A percentile compares a stretch with the other conserved stretches of the same genome.
Evolutionary conservation across 345 rosid species (phyloP).

Genomic region (Eucalyptus pauciflora): DNA sequence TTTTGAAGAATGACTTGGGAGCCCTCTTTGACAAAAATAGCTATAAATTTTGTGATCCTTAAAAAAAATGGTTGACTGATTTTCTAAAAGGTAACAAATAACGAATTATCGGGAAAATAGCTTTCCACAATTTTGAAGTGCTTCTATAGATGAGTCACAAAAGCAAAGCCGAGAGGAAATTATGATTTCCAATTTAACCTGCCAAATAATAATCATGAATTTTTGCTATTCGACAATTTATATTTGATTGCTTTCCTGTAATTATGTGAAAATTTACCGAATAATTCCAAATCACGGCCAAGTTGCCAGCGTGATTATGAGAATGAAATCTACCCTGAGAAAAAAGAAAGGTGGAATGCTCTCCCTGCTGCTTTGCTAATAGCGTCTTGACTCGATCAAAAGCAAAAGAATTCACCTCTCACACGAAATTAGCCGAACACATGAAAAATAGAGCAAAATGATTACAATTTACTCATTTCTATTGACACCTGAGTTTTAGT

Average conservation of each 20-base stretch:
- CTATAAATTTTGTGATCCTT: not conserved
- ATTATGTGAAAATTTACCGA: not conserved
- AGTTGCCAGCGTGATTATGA: not conserved
- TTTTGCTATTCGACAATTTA: not conserved
- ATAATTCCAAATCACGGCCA: not conserved
- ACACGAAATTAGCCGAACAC: no score
- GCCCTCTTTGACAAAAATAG: not conserved
- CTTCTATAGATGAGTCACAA: not conserved
- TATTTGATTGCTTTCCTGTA: not conserved
- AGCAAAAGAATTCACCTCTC: not conserved
- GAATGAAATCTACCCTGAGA: not conserved
- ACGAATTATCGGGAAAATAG: not conserved
- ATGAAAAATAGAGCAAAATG: not conserved
- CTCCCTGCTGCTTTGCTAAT: not conserved
- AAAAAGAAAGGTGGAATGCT: not conserved
- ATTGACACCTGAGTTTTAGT: not conserved
- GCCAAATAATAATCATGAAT: not conserved
- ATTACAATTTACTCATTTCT: not conserved
- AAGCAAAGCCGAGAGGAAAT: not conserved
- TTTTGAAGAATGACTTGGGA: not conserved
- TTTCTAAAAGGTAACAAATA: not conserved
- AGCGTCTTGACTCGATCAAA: not conserved
- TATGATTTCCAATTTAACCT: not conserved
- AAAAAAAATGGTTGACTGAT: not conserved
- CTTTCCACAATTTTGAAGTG: not conserved